Evolutionary conservation across 129 eudicot species (phyloP).

Genomic region (Tagetes patula): DNA sequence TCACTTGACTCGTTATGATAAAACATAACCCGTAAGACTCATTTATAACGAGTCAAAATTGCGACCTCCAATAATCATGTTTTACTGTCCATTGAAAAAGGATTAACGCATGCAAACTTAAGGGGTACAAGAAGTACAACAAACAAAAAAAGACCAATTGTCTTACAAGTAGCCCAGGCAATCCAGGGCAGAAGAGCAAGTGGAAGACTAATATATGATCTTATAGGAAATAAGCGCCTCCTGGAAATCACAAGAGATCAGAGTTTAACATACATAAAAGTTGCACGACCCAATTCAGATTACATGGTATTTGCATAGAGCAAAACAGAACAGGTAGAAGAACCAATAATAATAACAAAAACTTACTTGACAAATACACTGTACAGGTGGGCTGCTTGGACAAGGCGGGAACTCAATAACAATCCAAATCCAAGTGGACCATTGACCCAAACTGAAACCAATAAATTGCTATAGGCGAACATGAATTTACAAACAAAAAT

Average conservation of each 20-base stretch:
- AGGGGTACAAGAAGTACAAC: slow-evolving; percentile 4
- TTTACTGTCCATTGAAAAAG: neutral
- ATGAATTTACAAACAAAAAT: slow-evolving; percentile 21
- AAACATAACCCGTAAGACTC: neutral
- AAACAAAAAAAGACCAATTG: slow-evolving; percentile 4
- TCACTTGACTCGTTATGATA: neutral
- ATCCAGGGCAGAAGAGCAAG: slow-evolving; percentile 84
- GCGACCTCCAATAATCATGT: neutral
- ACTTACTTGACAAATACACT: slow-evolving; percentile 78
- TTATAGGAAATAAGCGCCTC: slow-evolving; percentile 80
- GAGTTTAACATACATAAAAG: slow-evolving; percentile 1
- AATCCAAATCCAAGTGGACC: slow-evolving; percentile 87
- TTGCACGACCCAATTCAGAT: neutral
- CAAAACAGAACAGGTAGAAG: slow-evolving; percentile 4
- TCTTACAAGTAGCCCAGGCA: slow-evolving; percentile 69
- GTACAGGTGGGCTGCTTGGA: slow-evolving; percentile 73
- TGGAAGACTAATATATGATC: slow-evolving; percentile 64
- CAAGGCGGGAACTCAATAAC: slow-evolving; percentile 77
- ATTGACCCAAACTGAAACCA: slow-evolving; percentile 78
- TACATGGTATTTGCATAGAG: neutral
- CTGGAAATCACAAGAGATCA: slow-evolving; percentile 42
- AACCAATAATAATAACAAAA: neutral
- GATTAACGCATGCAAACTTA: neutral
- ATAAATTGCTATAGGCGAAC: neutral
- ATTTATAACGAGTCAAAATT: neutral